A percentile compares a stretch with the other conserved stretches of the same genome.
These are phyloP conservation scores for Aspergillus olivimuriae DNA, from an alignment of 495 filamentous ascomycete genomes.

Conservation along the genomic window DNA sequence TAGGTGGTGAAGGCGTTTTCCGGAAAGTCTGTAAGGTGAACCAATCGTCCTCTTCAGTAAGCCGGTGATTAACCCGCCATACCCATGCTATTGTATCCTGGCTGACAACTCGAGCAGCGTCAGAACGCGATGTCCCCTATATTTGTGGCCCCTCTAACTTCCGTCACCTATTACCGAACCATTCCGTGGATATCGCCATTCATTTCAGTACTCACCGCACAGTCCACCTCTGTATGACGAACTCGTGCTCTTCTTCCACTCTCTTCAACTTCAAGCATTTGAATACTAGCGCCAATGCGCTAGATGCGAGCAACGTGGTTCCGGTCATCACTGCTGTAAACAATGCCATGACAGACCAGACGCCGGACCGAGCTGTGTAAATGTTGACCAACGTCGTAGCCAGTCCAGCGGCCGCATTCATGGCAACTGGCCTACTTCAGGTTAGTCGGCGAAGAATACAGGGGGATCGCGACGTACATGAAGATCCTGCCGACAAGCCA, in stretches of 20 bases:
- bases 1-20: too few species aligned
- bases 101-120: too few species aligned
- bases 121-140: too few species aligned
- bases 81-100: too few species aligned
- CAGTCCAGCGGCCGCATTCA: slow-evolving; percentile 8
- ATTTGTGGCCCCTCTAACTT: too few species aligned
- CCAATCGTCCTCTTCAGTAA: too few species aligned
- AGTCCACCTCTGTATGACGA: too few species aligned
- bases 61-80: too few species aligned
- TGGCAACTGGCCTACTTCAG: slow-evolving; percentile 1
- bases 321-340: slow-evolving; percentile 3
- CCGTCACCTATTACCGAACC: too few species aligned
- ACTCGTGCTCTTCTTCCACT: neutral
- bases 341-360: slow-evolving; percentile 9
- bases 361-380: slow-evolving; percentile 25
- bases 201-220: too few species aligned
- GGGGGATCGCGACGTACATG: slow-evolving; percentile 7
- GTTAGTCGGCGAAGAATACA: neutral
- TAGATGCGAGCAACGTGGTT: neutral
- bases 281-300: slow-evolving; percentile 1
- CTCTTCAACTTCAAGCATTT: slow-evolving; percentile 5
- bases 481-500: slow-evolving; percentile 25
- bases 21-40: too few species aligned
- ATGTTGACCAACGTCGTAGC: slow-evolving; percentile 41
- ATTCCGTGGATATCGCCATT: too few species aligned